Evolutionary conservation across 345 rosid species (phyloP).

Genomic region (Toxicodendron radicans): DNA sequence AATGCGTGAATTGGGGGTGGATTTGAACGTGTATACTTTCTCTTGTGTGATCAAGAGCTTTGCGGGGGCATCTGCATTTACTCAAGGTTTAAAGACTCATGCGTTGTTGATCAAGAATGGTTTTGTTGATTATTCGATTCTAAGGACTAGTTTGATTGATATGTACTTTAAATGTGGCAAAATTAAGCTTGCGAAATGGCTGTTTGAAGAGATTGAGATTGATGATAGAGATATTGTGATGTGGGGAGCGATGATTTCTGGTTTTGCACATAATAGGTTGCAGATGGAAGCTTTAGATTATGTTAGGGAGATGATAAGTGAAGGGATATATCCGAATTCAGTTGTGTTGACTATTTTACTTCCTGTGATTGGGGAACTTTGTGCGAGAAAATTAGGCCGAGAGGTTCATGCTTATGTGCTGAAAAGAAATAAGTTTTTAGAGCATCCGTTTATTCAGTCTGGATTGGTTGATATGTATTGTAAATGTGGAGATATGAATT

Average conservation of each 20-base stretch:
- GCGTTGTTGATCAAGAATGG: slow-evolving; percentile 74
- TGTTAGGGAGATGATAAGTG: slow-evolving; percentile 64
- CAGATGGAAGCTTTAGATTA: slow-evolving; percentile 61
- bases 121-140: slow-evolving; percentile 47
- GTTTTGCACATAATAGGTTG: slow-evolving; percentile 71
- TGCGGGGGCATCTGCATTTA: slow-evolving; percentile 70
- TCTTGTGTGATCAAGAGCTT: slow-evolving; percentile 80
- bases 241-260: slow-evolving; percentile 93
- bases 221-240: slow-evolving; percentile 59
- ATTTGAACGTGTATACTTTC: slow-evolving; percentile 69
- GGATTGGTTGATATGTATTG: slow-evolving; percentile 85
- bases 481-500: slow-evolving; percentile 74
- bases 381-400: slow-evolving; percentile 54
- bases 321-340: slow-evolving; percentile 65
- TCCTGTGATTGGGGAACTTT: slow-evolving; percentile 65
- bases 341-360: slow-evolving; percentile 66
- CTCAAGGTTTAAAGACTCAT: slow-evolving; percentile 71
- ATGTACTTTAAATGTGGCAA: slow-evolving; percentile 83
- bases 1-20: slow-evolving; percentile 71
- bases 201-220: slow-evolving; percentile 76
- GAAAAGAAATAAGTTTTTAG: slow-evolving; percentile 49
- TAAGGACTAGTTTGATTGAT: slow-evolving; percentile 72
- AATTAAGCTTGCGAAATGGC: slow-evolving; percentile 49
- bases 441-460: slow-evolving; percentile 57
- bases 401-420: slow-evolving; percentile 75